Percentiles rank a stretch among this genome's conserved stretches.
These are phyloP conservation scores for Pseudocercospora vitis DNA, from an alignment of 2,329 filamentous ascomycete genomes.

Conservation along the genomic window DNA sequence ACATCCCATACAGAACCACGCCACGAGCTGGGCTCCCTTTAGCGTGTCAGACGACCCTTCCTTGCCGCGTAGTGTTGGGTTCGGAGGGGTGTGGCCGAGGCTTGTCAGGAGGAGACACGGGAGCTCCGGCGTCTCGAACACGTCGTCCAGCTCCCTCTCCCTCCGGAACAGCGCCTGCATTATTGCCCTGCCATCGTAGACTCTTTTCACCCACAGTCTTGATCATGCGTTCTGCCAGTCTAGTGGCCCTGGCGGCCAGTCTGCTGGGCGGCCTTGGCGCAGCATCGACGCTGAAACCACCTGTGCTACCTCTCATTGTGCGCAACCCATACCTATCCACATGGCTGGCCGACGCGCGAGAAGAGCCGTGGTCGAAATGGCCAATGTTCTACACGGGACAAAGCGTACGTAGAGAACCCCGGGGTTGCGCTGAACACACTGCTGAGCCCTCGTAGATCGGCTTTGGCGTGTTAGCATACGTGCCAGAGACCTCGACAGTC, in stretches of 20 bases:
- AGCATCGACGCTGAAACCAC: constrained; percentile 57
- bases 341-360: constrained; percentile 65
- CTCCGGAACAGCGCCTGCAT: constrained; percentile 1
- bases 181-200: constrained; percentile 3
- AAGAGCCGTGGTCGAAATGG: constrained; percentile 78
- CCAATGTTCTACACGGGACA: constrained; percentile 81
- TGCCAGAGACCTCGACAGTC: constrained; percentile 59
- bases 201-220: not conserved
- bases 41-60: constrained; percentile 21
- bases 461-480: constrained; percentile 62
- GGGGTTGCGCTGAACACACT: not conserved
- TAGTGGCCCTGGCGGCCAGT: constrained; percentile 26
- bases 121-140: not conserved
- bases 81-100: constrained; percentile 3
- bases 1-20: not conserved
- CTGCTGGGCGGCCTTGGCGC: constrained; percentile 32
- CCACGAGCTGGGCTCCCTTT: not conserved
- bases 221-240: constrained; percentile 24
- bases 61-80: constrained; percentile 14
- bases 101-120: not conserved
- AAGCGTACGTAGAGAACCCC: constrained; percentile 47
- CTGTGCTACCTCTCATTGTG: constrained; percentile 52
- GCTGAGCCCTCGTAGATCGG: constrained; percentile 51
- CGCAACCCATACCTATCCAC: constrained; percentile 54
- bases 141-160: not conserved